These are phyloP conservation scores for Solanum sitiens DNA, from an alignment of 257 asterid genomes.

Conservation along the genomic window DNA sequence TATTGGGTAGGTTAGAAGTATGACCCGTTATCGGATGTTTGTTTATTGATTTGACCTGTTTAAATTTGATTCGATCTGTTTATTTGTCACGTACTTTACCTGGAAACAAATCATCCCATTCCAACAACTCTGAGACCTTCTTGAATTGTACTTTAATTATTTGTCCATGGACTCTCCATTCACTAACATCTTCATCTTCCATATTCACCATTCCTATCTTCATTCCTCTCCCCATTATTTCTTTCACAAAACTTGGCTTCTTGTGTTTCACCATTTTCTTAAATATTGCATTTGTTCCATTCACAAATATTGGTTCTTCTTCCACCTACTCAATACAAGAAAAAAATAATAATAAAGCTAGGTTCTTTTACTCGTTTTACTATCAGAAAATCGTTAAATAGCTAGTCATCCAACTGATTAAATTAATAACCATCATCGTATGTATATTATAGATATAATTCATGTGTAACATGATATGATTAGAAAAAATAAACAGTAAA, in stretches of 20 bases:
- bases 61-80: background rate
- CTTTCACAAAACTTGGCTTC: conserved; percentile 52
- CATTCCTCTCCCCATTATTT: conserved; percentile 29
- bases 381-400: background rate
- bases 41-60: background rate
- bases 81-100: background rate
- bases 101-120: conserved; percentile 67
- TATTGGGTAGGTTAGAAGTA: background rate
- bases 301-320: conserved; percentile 17
- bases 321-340: conserved; percentile 19
- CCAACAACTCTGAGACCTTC: conserved; percentile 37
- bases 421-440: background rate
- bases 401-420: background rate
- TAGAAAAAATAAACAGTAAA: background rate
- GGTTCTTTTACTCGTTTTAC: background rate
- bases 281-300: conserved; percentile 6
- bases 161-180: conserved; percentile 43
- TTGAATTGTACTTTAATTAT: conserved; percentile 27
- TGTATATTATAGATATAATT: background rate
- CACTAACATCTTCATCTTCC: conserved; percentile 61
- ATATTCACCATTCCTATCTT: conserved; percentile 67
- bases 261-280: conserved; percentile 39
- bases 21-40: background rate
- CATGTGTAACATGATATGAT: background rate
- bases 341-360: background rate